Percentiles rank a stretch among this genome's conserved stretches.
phyloP scores from a whole-genome alignment of 352 stramenopile species.

The Globisporangium solare region DNA sequence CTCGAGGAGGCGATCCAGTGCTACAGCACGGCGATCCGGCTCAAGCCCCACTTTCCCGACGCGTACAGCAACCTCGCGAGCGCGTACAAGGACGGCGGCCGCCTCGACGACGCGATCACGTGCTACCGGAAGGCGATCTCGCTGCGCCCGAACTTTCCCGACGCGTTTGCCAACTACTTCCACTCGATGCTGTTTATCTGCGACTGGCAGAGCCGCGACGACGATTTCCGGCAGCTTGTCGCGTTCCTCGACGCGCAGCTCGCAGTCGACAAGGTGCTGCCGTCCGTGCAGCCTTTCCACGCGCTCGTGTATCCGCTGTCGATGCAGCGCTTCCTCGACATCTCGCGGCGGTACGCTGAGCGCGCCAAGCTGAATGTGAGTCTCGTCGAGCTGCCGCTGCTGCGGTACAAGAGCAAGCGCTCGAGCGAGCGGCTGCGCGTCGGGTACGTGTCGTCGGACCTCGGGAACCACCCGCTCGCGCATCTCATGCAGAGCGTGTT shows the following conservation, averaged over 20 bases:
- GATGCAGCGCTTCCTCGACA: conserved; percentile 72
- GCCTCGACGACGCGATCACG: conserved; percentile 87
- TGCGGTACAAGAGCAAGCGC: conserved; percentile 67
- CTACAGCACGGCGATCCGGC: conserved; percentile 86
- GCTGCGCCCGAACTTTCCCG: conserved; percentile 87
- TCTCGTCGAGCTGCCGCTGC: conserved; percentile 73
- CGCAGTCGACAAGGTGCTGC: conserved; percentile 35
- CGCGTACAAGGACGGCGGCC: conserved; percentile 89
- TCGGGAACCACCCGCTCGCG: conserved; percentile 90
- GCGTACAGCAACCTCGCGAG: conserved; percentile 91
- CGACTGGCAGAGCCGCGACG: conserved; percentile 84
- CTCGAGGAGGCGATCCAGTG: conserved; percentile 88
- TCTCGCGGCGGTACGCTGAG: conserved; percentile 71
- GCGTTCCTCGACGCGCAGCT: conserved; percentile 17
- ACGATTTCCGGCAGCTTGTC: conserved; percentile 68
- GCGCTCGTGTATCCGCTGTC: conserved; percentile 88
- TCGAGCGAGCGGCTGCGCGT: conserved; percentile 71
- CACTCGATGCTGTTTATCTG: conserved; percentile 91
- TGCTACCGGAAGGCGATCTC: conserved; percentile 91
- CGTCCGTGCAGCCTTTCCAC: conserved; percentile 92
- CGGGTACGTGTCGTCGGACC: conserved; percentile 89
- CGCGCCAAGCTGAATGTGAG: conserved; percentile 85
- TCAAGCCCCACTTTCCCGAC: conserved; percentile 88
- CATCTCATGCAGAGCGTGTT: conserved; percentile 92
- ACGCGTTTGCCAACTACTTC: conserved; percentile 92